Conservation (phyloP, 805 yeast genomes). For the Teunomyces gatunensis region DNA sequence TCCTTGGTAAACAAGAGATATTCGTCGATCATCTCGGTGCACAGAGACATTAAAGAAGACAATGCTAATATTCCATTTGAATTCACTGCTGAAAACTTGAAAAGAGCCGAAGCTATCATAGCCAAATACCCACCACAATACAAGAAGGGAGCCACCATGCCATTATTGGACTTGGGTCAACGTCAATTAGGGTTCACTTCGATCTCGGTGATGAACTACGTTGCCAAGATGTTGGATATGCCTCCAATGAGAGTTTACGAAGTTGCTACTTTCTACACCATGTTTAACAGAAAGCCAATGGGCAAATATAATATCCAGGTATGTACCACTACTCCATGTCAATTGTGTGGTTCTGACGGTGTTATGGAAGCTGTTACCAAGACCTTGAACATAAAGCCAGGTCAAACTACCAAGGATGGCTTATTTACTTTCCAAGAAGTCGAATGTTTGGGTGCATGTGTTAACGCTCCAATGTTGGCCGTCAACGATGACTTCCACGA, state of each 20-base stretch:
- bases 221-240: constrained; percentile 78
- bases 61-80: constrained; percentile 69
- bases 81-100: constrained; percentile 61
- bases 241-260: constrained; percentile 95
- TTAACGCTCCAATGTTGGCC: constrained; percentile 86
- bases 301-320: constrained; percentile 82
- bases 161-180: constrained; percentile 80
- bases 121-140: constrained; percentile 83
- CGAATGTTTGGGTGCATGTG: constrained; percentile 91
- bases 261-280: constrained; percentile 89
- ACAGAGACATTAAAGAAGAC: constrained; percentile 69
- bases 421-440: constrained; percentile 82
- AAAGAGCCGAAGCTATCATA: constrained; percentile 69
- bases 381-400: constrained; percentile 64
- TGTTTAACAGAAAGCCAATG: constrained; percentile 84
- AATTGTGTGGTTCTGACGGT: constrained; percentile 78
- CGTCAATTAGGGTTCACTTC: constrained; percentile 86
- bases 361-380: constrained; percentile 66
- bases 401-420: constrained; percentile 73
- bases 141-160: constrained; percentile 87
- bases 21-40: constrained; percentile 54
- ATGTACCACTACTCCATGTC: constrained; percentile 90
- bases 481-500: constrained; percentile 80
- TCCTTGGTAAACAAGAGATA: constrained; percentile 22
- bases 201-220: constrained; percentile 85